Conservation (phyloP, 192 early-diverging fungal genomes). For the Podila clonocystis region DNA sequence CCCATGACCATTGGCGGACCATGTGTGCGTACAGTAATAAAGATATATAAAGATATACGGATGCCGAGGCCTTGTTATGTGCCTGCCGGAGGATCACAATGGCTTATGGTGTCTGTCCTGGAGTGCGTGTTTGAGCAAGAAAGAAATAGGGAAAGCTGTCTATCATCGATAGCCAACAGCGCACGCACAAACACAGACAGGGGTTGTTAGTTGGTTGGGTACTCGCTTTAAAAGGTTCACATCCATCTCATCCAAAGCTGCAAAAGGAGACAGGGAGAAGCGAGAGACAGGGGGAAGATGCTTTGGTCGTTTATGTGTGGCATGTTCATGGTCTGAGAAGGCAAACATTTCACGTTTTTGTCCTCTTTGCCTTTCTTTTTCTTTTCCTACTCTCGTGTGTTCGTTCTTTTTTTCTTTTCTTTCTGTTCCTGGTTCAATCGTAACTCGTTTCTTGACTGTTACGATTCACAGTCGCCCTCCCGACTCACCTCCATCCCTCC, state of each 20-base stretch:
- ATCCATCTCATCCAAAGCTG: neutral
- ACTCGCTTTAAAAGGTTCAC: neutral
- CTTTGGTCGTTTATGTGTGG: neutral
- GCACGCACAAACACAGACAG: neutral
- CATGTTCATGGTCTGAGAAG: neutral
- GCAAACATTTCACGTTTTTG: neutral
- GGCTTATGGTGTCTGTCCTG: no score
- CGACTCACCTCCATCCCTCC: neutral
- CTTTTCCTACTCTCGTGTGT: neutral
- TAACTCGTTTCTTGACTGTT: slow-evolving; percentile 8
- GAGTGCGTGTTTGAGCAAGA: no score
- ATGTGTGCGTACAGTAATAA: no score
- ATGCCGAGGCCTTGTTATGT: no score
- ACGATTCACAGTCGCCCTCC: slow-evolving; percentile 15
- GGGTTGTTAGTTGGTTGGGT: neutral
- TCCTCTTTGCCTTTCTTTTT: neutral
- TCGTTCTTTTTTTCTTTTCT: neutral
- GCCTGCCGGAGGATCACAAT: no score
- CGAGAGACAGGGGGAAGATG: neutral
- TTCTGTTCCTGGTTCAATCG: slow-evolving; percentile 2
- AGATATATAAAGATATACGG: no score
- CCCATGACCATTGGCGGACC: no score
- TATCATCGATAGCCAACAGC: neutral
- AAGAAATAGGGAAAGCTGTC: no score
- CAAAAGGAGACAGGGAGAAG: neutral